Conservation (phyloP, 371 early-diverging fungal genomes). For the Choanephora cucurbitarum region DNA sequence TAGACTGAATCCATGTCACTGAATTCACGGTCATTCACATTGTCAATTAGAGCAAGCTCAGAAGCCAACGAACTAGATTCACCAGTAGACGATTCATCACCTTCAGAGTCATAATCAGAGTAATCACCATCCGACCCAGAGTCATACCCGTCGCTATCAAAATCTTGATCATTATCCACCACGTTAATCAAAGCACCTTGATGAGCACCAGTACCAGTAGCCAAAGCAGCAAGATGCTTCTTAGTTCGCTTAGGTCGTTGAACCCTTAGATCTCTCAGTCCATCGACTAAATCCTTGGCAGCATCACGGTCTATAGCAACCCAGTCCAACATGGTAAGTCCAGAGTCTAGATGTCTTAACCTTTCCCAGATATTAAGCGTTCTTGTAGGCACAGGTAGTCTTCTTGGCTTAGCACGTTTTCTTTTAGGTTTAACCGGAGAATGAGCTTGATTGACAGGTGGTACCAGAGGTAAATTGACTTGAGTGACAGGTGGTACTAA, state of each 20-base stretch:
- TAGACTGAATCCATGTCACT: conserved; percentile 8
- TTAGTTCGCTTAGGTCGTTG: background rate
- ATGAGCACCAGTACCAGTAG: background rate
- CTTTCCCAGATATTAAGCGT: conserved; percentile 12
- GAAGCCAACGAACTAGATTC: too few species aligned
- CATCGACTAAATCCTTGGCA: conserved; percentile 16
- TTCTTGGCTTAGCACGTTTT: background rate
- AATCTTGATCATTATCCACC: too few species aligned
- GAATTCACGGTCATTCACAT: background rate
- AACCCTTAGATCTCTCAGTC: background rate
- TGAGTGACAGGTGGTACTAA: background rate
- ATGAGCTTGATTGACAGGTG: too few species aligned
- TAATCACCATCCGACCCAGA: too few species aligned
- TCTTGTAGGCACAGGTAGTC: background rate
- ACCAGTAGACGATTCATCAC: too few species aligned
- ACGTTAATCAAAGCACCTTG: too few species aligned
- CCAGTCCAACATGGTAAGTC: conserved; percentile 18
- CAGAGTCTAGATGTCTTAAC: conserved; percentile 5
- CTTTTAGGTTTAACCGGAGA: background rate
- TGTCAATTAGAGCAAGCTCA: background rate
- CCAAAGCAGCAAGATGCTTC: background rate
- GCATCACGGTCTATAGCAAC: conserved; percentile 19
- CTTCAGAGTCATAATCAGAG: background rate
- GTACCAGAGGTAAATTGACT: too few species aligned
- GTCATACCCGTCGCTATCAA: too few species aligned